Evolutionary conservation across 768 basidiomycete genomes (phyloP).

Genomic region (Pisolithus albus): DNA sequence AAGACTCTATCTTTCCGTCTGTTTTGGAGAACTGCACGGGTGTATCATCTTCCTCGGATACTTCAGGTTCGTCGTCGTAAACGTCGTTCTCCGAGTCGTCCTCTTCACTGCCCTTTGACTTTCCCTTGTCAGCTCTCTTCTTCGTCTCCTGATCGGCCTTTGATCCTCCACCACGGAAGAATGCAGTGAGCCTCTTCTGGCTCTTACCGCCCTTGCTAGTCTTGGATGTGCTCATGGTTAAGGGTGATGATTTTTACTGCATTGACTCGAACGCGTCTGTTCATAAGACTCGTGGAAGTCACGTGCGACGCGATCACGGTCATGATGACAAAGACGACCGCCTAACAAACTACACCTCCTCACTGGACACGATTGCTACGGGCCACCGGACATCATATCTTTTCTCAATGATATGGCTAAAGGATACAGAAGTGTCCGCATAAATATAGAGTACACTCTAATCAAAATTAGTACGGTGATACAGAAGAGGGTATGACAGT

Average conservation of each 20-base stretch:
- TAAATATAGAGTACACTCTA: neutral
- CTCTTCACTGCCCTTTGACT: conserved; percentile 25
- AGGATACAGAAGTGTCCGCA: too few species aligned
- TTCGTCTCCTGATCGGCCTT: conserved; percentile 21
- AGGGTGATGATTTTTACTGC: neutral
- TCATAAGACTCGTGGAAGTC: conserved; percentile 2
- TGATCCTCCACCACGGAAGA: conserved; percentile 38
- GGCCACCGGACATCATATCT: too few species aligned
- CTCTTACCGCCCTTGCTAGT: conserved; percentile 35
- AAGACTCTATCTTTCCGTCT: conserved; percentile 42
- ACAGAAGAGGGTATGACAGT: neutral
- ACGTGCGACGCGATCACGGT: neutral
- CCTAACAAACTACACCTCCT: too few species aligned
- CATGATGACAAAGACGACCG: neutral
- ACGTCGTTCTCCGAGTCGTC: conserved; percentile 22
- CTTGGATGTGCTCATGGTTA: conserved; percentile 39
- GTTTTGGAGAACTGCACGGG: conserved; percentile 33
- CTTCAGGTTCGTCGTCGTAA: conserved; percentile 29
- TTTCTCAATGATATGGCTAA: too few species aligned
- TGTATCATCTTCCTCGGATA: conserved; percentile 25
- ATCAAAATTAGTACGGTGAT: neutral
- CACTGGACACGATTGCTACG: too few species aligned
- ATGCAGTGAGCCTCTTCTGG: conserved; percentile 50
- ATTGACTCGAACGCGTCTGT: conserved; percentile 6
- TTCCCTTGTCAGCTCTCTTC: conserved; percentile 14